Evolutionary conservation across 2,329 filamentous ascomycete genomes (phyloP), one percentile per base, ranked within the genome.

Genomic region (Cytospora chrysosperma): DNA sequence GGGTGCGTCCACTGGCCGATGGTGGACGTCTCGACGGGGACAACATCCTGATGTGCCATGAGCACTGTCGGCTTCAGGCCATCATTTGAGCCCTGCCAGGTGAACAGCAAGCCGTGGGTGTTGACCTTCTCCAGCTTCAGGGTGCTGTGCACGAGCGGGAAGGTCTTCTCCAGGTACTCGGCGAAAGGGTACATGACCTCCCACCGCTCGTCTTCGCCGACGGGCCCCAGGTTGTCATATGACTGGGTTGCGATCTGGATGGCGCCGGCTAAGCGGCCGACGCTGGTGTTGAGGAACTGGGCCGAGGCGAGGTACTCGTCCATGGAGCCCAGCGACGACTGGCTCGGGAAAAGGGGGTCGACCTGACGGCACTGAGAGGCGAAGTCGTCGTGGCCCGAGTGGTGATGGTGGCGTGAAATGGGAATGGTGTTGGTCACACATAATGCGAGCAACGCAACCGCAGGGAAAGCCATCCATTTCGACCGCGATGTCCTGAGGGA

Each of bases 21-120:
- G 0, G 81, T 83, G 6, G 81, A 76, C 7, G 80, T 76, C 2
- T 78, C 78, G 0, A 86, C 85, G 2, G 85, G 86, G 3, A 89
- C 86, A 13, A 87, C 85, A 70, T 89, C 87, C 70, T 88, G 85
- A 70, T 89, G 86, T 1, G 85, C 86, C 78, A 87, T 84, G 52
- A 89, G 75, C 27, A 88, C 74, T 4, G 82, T 80, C 0, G 85
- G 85, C 72, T 84, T 85, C 37, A 86, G 72, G 1, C 69, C 70
- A 2, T 72, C 65, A 49, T 86, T 76, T 7, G 76, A 78, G 8
- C 86, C 86, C 54, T 79, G 66, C 80, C 85, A 85, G 3, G 83
- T 86, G 71, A 81, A 87, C 34, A 88, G 71, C 53, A 88, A 74
- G 5, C 82, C 86, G 69, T 88, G 82, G 2, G 79, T 83, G 70